phyloP scores from a whole-genome alignment of 306 rosid species.

The Begonia masoniana region DNA sequence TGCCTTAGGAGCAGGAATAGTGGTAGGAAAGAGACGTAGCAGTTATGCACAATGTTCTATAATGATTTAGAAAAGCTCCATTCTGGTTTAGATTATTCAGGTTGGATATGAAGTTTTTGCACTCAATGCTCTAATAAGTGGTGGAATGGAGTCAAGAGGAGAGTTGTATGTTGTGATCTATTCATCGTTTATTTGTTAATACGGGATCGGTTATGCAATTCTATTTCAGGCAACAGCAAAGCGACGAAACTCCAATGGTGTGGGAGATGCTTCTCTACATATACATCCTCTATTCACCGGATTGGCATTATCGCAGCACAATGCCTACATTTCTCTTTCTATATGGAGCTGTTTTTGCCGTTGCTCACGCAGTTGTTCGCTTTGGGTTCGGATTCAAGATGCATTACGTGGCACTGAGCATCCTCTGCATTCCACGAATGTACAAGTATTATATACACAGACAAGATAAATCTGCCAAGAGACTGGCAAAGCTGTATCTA shows the following conservation, averaged over 20 bases:
- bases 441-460: conserved; percentile 76
- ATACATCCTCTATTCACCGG: conserved; percentile 80
- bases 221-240: conserved; percentile 69
- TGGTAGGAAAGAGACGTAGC: too few species aligned
- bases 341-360: conserved; percentile 54
- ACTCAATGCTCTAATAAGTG: too few species aligned
- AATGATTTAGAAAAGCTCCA: too few species aligned
- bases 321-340: conserved; percentile 78
- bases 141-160: too few species aligned
- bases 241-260: conserved; percentile 86
- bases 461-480: conserved; percentile 38
- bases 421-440: conserved; percentile 81
- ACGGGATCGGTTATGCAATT: too few species aligned
- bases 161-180: too few species aligned
- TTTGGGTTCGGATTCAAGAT: conserved; percentile 61
- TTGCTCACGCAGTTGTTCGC: conserved; percentile 39
- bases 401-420: conserved; percentile 48
- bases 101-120: too few species aligned
- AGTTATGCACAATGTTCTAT: too few species aligned
- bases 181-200: too few species aligned
- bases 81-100: too few species aligned
- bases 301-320: conserved; percentile 80
- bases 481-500: conserved; percentile 42
- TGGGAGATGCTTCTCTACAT: conserved; percentile 85
- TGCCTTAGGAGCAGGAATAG: too few species aligned